A percentile compares a stretch with the other conserved stretches of the same genome.
Conservation (phyloP, 495 filamentous ascomycete genomes). For the Tetracladium setigerum region DNA sequence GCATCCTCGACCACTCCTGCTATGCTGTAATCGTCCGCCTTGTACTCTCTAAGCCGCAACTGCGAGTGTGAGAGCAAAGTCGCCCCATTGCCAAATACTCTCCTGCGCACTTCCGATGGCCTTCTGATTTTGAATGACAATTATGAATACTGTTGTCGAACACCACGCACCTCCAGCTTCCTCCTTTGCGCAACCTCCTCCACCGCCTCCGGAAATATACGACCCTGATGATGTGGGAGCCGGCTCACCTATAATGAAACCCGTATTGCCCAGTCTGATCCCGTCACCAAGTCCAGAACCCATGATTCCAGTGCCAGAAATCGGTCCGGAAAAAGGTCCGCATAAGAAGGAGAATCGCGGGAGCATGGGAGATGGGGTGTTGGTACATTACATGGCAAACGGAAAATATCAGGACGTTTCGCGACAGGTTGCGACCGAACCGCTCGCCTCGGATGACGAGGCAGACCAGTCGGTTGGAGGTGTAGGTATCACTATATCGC, state of each 20-base stretch:
- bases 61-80: too few relatives aligned
- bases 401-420: constrained; percentile 40
- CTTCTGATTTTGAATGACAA: too few relatives aligned
- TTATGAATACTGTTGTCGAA: too few relatives aligned
- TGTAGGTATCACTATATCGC: constrained; percentile 6
- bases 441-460: constrained; percentile 27
- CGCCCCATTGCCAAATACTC: too few relatives aligned
- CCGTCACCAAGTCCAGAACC: constrained; percentile 19
- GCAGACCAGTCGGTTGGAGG: constrained; percentile 19
- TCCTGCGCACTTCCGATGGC: too few relatives aligned
- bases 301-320: constrained; percentile 8
- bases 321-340: constrained; percentile 13
- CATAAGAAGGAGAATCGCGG: constrained; percentile 5
- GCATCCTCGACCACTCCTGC: too few relatives aligned
- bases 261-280: constrained; percentile 14
- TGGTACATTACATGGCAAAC: constrained; percentile 43
- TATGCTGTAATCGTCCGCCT: too few relatives aligned
- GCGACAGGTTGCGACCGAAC: constrained; percentile 30
- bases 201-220: too few relatives aligned
- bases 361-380: constrained; percentile 44
- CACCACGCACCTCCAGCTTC: too few relatives aligned
- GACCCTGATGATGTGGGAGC: constrained; percentile 19
- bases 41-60: too few relatives aligned
- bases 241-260: constrained; percentile 15
- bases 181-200: too few relatives aligned